Percentiles rank a stretch among this genome's conserved stretches.
These are phyloP conservation scores for Coemansia sp. DNA, from an alignment of 192 early-diverging fungal genomes.

Conservation along the genomic window DNA sequence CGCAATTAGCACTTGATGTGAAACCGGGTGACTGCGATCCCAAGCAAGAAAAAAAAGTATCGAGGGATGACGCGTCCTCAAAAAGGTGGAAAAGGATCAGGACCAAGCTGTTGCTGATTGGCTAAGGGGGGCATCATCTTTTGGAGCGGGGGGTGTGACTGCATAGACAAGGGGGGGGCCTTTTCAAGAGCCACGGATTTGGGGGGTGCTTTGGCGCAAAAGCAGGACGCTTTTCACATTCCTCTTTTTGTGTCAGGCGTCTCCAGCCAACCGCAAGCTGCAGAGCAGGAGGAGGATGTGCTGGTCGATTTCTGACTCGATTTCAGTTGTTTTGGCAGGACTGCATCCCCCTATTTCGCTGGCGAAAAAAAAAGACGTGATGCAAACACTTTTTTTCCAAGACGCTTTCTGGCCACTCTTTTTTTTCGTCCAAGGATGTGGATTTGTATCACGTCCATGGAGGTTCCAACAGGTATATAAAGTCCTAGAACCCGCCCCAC, in stretches of 20 bases:
- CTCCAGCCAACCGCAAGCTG: constrained; percentile 29
- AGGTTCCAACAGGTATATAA: constrained; percentile 21
- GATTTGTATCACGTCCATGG: background rate
- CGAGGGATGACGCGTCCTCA: background rate
- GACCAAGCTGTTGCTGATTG: background rate
- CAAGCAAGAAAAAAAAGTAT: background rate
- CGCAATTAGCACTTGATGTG: background rate
- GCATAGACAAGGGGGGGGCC: background rate
- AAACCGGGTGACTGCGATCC: background rate
- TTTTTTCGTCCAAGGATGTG: background rate
- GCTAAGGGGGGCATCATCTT: background rate
- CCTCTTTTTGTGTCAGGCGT: background rate
- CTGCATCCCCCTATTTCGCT: background rate
- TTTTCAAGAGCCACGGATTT: background rate
- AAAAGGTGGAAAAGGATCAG: background rate
- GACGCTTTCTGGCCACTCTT: background rate
- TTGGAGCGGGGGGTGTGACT: background rate
- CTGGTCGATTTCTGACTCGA: constrained; percentile 21
- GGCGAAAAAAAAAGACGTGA: background rate
- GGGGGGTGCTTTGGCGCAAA: background rate
- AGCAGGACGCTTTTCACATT: background rate
- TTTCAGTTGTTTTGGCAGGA: background rate
- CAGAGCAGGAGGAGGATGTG: constrained; percentile 4
- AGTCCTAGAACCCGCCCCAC: background rate
- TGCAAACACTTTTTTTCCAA: background rate